phyloP scores from a whole-genome alignment of 768 basidiomycete species.

The Leccinellum rugosiceps region DNA sequence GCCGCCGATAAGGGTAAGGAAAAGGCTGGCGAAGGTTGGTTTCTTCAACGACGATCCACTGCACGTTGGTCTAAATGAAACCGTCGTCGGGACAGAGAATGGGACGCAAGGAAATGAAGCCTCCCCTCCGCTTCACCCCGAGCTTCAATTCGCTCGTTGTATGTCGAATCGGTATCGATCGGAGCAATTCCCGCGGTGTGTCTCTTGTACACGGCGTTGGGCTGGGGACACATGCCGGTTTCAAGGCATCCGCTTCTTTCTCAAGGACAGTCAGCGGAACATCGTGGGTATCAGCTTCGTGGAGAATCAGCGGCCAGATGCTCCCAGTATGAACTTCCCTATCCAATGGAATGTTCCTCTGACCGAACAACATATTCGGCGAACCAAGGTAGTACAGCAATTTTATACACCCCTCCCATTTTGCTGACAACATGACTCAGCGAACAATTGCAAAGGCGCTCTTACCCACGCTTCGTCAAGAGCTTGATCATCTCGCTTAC shows the following conservation, averaged over 20 bases:
- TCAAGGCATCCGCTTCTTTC: conserved; percentile 78
- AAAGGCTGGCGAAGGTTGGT: conserved; percentile 39
- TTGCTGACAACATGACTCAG: conserved; percentile 36
- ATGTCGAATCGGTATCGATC: conserved; percentile 78
- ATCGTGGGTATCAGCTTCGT: conserved; percentile 70
- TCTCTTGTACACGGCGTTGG: conserved; percentile 83
- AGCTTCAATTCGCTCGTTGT: conserved; percentile 76
- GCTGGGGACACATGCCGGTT: conserved; percentile 86
- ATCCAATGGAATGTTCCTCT: conserved; percentile 63
- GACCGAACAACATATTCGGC: conserved; percentile 45
- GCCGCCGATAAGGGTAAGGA: conserved; percentile 45
- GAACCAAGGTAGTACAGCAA: conserved; percentile 53
- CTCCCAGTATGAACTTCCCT: conserved; percentile 60
- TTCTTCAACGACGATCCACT: neutral
- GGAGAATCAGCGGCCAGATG: conserved; percentile 56
- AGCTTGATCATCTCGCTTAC: conserved; percentile 57
- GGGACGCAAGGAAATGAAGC: conserved; percentile 26
- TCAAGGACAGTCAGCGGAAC: conserved; percentile 55
- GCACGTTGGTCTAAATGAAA: conserved; percentile 9
- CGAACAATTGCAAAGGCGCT: conserved; percentile 64
- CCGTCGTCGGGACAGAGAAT: conserved; percentile 31
- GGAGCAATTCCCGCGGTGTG: conserved; percentile 75
- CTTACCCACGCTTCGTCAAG: conserved; percentile 61
- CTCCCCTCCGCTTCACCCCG: conserved; percentile 47
- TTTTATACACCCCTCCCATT: neutral